Percentiles rank a stretch among this genome's conserved stretches.
These are phyloP conservation scores for Termitomyces sp. DNA, from an alignment of 768 basidiomycete species.

Conservation along the genomic window DNA sequence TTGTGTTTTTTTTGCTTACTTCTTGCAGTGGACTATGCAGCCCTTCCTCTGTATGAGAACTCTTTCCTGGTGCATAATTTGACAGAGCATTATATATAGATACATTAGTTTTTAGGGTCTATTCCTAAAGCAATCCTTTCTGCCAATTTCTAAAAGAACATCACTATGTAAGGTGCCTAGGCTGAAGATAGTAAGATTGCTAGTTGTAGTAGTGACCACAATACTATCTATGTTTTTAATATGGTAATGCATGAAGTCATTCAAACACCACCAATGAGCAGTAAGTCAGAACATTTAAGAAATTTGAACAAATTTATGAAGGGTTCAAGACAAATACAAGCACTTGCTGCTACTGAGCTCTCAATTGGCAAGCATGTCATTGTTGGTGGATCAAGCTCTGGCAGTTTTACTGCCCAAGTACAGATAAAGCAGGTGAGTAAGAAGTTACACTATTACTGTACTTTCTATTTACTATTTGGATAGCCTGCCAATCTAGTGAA, in stretches of 20 bases:
- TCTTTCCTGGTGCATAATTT: slow-evolving; percentile 2
- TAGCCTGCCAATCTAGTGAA: no score
- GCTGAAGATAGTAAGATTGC: slow-evolving; percentile 6
- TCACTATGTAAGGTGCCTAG: background rate
- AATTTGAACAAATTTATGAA: background rate
- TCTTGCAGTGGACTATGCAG: background rate
- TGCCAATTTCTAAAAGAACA: background rate
- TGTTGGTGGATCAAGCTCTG: background rate
- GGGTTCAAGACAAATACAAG: background rate
- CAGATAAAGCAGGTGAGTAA: background rate
- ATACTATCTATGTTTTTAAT: background rate
- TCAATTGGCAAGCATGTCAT: background rate
- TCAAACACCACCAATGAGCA: background rate
- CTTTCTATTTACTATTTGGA: no score
- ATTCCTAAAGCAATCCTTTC: slow-evolving; percentile 1
- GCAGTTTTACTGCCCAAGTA: background rate
- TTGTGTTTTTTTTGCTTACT: background rate
- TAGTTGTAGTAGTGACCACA: slow-evolving; percentile 6
- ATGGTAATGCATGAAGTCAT: background rate
- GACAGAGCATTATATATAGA: background rate
- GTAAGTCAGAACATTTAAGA: background rate
- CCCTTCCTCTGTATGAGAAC: no score
- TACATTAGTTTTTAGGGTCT: background rate
- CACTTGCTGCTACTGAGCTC: background rate
- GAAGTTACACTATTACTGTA: background rate